Conservation (phyloP, 352 stramenopile species). For the Globisporangium polare region DNA sequence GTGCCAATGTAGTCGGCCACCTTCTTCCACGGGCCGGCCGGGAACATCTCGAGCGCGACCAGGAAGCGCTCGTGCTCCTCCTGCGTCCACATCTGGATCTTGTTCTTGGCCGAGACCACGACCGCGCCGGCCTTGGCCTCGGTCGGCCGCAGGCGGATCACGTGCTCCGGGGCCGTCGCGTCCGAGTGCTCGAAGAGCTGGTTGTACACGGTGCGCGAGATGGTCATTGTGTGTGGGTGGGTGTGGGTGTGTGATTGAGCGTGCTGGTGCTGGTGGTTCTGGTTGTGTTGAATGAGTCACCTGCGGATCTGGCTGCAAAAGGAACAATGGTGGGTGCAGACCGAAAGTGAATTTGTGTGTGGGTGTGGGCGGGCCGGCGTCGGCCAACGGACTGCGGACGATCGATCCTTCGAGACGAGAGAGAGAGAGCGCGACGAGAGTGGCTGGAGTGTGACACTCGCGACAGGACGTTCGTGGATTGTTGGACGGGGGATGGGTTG, state of each 20-base stretch:
- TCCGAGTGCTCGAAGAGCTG: constrained; percentile 73
- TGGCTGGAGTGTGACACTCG: constrained; percentile 10
- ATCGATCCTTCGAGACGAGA: constrained; percentile 11
- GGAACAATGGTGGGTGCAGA: constrained; percentile 13
- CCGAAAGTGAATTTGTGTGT: neutral
- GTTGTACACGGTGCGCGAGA: constrained; percentile 81
- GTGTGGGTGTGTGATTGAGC: constrained; percentile 3
- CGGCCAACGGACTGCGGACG: neutral
- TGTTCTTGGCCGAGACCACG: constrained; percentile 76
- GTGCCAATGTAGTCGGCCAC: constrained; percentile 83
- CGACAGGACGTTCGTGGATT: constrained; percentile 5
- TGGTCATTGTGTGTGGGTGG: constrained; percentile 45
- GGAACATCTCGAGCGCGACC: constrained; percentile 81
- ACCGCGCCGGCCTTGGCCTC: constrained; percentile 77
- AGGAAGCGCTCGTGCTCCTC: constrained; percentile 86
- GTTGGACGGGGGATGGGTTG: neutral
- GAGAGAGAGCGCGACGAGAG: constrained; percentile 1
- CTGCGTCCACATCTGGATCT: constrained; percentile 85
- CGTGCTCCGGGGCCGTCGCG: constrained; percentile 28
- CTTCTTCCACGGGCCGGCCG: constrained; percentile 80
- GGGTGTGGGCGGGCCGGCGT: neutral
- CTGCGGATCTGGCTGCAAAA: constrained; percentile 9
- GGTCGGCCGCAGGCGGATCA: constrained; percentile 74
- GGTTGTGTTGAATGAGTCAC: neutral
- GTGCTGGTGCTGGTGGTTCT: neutral